Percentiles rank a stretch among this genome's conserved stretches.
Evolutionary conservation across 2,329 filamentous ascomycete genomes (phyloP).

Genomic region (Nemania abortiva): DNA sequence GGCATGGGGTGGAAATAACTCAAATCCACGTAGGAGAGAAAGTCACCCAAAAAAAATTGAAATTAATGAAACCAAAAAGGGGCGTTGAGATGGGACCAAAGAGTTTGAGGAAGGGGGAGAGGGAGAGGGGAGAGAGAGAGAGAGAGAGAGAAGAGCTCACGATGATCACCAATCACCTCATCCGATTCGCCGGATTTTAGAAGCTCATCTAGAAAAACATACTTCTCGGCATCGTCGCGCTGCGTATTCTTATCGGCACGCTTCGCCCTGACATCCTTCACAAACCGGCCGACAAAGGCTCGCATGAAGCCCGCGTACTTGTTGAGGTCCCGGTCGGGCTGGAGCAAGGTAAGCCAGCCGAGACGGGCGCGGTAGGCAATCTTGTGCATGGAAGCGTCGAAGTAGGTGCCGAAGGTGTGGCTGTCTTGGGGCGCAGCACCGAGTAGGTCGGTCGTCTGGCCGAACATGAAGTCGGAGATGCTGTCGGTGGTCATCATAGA

Average conservation of each 20-base stretch:
- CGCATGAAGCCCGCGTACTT: constrained; percentile 57
- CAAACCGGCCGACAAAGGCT: constrained; percentile 58
- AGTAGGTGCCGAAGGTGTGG: constrained; percentile 60
- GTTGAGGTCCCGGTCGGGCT: constrained; percentile 55
- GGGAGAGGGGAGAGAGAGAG: not conserved
- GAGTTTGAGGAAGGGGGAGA: not conserved
- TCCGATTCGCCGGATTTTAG: constrained; percentile 59
- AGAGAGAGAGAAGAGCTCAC: constrained; percentile 19
- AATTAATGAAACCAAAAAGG: too few species aligned
- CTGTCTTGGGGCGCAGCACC: constrained; percentile 53
- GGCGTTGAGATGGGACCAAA: too few species aligned
- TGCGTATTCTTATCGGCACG: constrained; percentile 52
- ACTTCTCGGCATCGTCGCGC: constrained; percentile 55
- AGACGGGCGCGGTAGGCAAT: constrained; percentile 56
- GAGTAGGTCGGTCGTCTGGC: constrained; percentile 58
- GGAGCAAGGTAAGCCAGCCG: constrained; percentile 54
- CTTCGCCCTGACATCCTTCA: constrained; percentile 54
- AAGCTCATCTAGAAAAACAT: constrained; percentile 70
- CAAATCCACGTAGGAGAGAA: too few species aligned
- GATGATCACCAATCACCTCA: constrained; percentile 62
- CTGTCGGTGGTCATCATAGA: constrained; percentile 75
- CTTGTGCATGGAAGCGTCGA: constrained; percentile 60
- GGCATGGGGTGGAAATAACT: not conserved
- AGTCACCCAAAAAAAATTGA: too few species aligned
- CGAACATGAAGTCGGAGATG: constrained; percentile 74